Percentiles rank a stretch among this genome's conserved stretches.
phyloP scores from a whole-genome alignment of 495 filamentous ascomycete genomes.

The Parachaetomium inaequale region DNA sequence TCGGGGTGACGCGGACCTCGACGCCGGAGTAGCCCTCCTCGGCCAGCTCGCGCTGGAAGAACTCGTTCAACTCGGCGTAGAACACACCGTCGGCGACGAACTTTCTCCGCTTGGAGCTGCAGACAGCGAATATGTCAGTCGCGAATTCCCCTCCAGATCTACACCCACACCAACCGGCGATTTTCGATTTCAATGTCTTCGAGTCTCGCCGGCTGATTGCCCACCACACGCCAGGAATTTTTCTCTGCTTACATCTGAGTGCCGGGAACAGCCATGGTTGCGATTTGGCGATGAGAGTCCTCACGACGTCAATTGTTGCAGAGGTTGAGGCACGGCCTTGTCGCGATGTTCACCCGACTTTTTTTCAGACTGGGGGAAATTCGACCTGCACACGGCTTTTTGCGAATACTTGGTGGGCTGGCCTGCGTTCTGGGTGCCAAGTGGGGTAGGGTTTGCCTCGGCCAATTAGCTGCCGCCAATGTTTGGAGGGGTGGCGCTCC shows the following conservation, averaged over 20 bases:
- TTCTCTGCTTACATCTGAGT: constrained; percentile 53
- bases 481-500: not conserved
- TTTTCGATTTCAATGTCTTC: not conserved
- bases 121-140: constrained; percentile 13
- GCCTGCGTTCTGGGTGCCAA: constrained; percentile 18
- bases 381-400: constrained; percentile 34
- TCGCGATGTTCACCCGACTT: constrained; percentile 32
- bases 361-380: constrained; percentile 34
- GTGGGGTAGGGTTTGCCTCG: constrained; percentile 35
- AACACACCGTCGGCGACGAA: constrained; percentile 99
- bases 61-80: constrained; percentile 99
- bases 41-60: constrained; percentile 99
- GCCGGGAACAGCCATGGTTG: constrained; percentile 50
- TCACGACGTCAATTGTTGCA: constrained; percentile 28
- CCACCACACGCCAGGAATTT: not conserved
- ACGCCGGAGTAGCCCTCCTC: constrained; percentile 99
- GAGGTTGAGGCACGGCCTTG: constrained; percentile 31
- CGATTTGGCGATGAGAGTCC: constrained; percentile 33
- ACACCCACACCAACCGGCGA: constrained; percentile 2
- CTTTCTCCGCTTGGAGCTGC: constrained; percentile 96
- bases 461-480: constrained; percentile 17
- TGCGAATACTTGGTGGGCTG: constrained; percentile 39
- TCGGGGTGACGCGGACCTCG: constrained; percentile 98
- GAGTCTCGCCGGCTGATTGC: not conserved
- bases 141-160: constrained; percentile 8